These are phyloP conservation scores for Pseudogymnoascus pannorum DNA, from an alignment of 2,329 filamentous ascomycete genomes.

Conservation along the genomic window DNA sequence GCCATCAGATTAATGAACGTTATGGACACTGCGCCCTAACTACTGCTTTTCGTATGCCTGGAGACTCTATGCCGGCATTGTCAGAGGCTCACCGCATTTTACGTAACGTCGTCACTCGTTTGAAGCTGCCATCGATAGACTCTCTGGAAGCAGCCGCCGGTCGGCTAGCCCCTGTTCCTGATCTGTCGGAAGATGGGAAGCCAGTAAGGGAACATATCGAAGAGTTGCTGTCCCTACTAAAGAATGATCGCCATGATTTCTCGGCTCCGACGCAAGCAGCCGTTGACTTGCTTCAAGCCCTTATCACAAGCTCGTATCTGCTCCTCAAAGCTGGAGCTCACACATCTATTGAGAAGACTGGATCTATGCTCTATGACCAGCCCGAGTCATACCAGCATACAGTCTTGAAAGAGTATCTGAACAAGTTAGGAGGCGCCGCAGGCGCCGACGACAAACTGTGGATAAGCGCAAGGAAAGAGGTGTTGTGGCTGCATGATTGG, in stretches of 20 bases:
- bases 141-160: conserved; percentile 42
- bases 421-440: conserved; percentile 24
- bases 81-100: conserved; percentile 53
- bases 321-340: conserved; percentile 42
- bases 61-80: conserved; percentile 50
- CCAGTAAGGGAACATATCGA: conserved; percentile 31
- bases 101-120: conserved; percentile 49
- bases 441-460: conserved; percentile 59
- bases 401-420: not conserved
- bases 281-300: conserved; percentile 52
- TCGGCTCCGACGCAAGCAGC: conserved; percentile 54
- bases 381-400: not conserved
- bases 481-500: conserved; percentile 71
- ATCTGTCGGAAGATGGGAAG: conserved; percentile 24
- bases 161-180: conserved; percentile 36
- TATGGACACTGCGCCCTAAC: conserved; percentile 64
- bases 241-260: conserved; percentile 44
- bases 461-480: conserved; percentile 52
- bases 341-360: conserved; percentile 1
- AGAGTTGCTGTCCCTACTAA: conserved; percentile 44
- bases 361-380: not conserved
- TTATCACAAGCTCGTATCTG: conserved; percentile 55
- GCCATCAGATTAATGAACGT: conserved; percentile 50
- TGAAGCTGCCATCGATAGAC: conserved; percentile 52
- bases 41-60: conserved; percentile 59